Conservation (phyloP, 495 filamentous ascomycete genomes). For the Lophiostoma macrostomum region DNA sequence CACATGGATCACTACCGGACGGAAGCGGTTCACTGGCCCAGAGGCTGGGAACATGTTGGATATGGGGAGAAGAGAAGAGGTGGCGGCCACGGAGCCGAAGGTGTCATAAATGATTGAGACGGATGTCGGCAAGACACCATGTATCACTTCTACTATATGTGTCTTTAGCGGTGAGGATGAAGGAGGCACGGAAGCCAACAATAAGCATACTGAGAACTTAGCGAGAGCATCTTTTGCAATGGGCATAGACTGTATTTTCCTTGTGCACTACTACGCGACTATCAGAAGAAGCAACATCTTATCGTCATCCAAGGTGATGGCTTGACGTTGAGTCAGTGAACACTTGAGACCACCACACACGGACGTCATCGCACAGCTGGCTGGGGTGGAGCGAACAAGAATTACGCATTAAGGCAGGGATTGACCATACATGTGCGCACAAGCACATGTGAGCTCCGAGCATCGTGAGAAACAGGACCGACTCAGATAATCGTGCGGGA, state of each 20-base stretch:
- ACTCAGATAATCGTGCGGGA: too few relatives aligned
- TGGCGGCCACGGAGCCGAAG: constrained; percentile 21
- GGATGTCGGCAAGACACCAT: too few relatives aligned
- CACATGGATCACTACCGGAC: constrained; percentile 54
- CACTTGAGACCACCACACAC: neutral
- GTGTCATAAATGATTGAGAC: constrained; percentile 2
- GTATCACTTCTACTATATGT: too few relatives aligned
- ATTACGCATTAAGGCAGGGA: constrained; percentile 3
- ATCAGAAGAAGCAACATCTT: constrained; percentile 1
- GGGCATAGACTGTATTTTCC: neutral
- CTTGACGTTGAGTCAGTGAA: constrained; percentile 1
- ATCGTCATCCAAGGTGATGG: neutral
- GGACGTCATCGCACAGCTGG: constrained; percentile 10
- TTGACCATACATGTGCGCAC: neutral
- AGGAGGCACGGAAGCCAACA: constrained; percentile 15
- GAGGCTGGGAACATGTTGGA: constrained; percentile 24
- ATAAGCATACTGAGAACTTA: constrained; percentile 9
- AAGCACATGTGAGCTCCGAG: neutral
- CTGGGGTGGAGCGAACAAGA: constrained; percentile 8
- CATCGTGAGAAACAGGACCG: too few relatives aligned
- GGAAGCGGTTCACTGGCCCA: constrained; percentile 53
- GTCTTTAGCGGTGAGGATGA: constrained; percentile 3
- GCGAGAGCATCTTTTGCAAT: too few relatives aligned
- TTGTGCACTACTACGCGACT: neutral
- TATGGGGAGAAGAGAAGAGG: constrained; percentile 15